Evolutionary conservation across 1,284 basidiomycete species (phyloP), one percentile per base, ranked within the genome.

Genomic region (Gomphus bonarii): DNA sequence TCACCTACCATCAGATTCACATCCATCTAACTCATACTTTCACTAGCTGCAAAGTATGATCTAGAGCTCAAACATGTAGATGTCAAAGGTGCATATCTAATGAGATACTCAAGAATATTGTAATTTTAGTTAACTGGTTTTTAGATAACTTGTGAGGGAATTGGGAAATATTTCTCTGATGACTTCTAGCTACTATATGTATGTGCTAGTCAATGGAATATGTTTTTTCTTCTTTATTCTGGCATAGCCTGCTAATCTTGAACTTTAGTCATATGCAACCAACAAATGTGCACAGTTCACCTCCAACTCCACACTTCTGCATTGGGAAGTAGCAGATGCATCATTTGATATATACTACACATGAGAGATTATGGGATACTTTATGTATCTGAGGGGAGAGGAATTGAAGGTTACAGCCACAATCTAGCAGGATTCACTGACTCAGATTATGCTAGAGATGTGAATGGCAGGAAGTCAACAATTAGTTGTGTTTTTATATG

Each of bases 401-500:
- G 68, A 2, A 35, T 55, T 5, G 46, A 38, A 20, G 44, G 42
- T 2, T 40, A 56, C 3, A 28, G 30, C 14, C 58, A 54, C 10
- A 22, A 28, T 7, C 63, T 77, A 0, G n/a, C 65, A 9, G 74
- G 70, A 0, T 79, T 67, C 60, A 66, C 69, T 0, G 76, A 80
- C 61, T 69, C 74, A 0, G 72, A 75, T 57, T 73, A 64, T 62
- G 74, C 67, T 20, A 65, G 67, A 36, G 68, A 69, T 42, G 51
- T 59, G 0, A 63, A 67, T 28, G 65, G 65, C 22, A 57, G 65
- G 0, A 50, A 62, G 9, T 74, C 72, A 0, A 69, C 72, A 11
- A 71, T 69, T 10, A 73, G 75, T 0, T 75, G 71, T 56, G 60
- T 64, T 9, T 72, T 72, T 60, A 61, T 59, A 9, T 50, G n/a